A percentile compares a stretch with the other conserved stretches of the same genome.
phyloP scores from a whole-genome alignment of 2,329 filamentous ascomycete species.

The Ophiosphaerella herpotricha region DNA sequence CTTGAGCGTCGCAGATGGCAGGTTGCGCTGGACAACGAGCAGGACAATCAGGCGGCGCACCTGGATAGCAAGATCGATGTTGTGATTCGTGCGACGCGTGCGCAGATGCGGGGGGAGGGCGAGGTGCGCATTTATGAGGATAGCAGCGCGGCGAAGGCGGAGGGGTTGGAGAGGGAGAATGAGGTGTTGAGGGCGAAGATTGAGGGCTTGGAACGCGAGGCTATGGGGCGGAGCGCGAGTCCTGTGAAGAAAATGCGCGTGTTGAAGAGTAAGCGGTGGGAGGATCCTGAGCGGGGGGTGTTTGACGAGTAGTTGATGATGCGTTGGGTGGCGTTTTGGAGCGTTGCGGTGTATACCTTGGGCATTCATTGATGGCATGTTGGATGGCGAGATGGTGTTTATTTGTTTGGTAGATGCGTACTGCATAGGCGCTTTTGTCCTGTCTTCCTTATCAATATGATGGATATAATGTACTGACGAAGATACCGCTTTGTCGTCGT shows the following conservation, averaged over 20 bases:
- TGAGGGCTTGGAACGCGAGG: conserved; percentile 48
- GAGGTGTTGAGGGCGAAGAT: conserved; percentile 44
- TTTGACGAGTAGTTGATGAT: conserved; percentile 19
- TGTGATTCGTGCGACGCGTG: conserved; percentile 60
- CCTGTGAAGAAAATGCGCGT: conserved; percentile 56
- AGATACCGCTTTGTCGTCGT: too few relatives aligned
- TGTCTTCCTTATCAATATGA: too few relatives aligned
- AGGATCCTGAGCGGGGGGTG: conserved; percentile 38
- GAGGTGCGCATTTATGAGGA: conserved; percentile 48
- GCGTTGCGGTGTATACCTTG: background rate
- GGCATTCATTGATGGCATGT: background rate
- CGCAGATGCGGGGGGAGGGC: conserved; percentile 45
- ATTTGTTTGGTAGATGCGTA: background rate
- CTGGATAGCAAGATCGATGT: conserved; percentile 87
- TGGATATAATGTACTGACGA: too few relatives aligned
- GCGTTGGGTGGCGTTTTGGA: background rate
- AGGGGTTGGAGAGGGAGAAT: conserved; percentile 53
- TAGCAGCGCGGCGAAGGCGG: conserved; percentile 42
- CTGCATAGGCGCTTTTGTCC: too few relatives aligned
- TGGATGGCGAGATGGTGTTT: background rate
- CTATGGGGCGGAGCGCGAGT: conserved; percentile 43
- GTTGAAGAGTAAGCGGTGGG: conserved; percentile 56
- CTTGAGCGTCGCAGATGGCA: conserved; percentile 83
- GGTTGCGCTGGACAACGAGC: conserved; percentile 73
- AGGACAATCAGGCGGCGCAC: conserved; percentile 79